Base-by-base conservation (phyloP, 176 grass and related monocot genomes). In the Raddia guianensis region DNA sequence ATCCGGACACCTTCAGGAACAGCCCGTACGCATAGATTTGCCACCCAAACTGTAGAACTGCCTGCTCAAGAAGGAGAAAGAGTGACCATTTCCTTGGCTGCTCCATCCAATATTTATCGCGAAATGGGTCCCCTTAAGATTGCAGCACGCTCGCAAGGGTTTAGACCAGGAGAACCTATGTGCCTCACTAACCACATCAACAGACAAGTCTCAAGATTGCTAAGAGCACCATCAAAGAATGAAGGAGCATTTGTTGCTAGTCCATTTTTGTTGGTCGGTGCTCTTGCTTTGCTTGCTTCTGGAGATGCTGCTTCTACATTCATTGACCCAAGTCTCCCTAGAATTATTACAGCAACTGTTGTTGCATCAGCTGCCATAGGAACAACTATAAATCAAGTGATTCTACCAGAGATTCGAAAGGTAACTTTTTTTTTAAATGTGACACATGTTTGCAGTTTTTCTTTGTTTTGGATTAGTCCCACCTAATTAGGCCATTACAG, bases 31-130 rank as follows among this genome's bases (percentile, higher is more conserved):
- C 84, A 98, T 66, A 90, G 88, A 72, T 94, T 98, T 89, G 88
- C 90, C 57, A 98, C 90, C 55, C 66, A 86, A 70, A 98, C 82
- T 21, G 74, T 85, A 42, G 84, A 93, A 45, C 88, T 98, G 65
- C 95, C 95, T 82, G 95, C 92, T 71, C 95, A 95, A 84, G 90
- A 86, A 94, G 92, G 92, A 83, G 90, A 98, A 87, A 86, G 95
- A 89, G 90, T 98, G 37, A 98, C 95, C 49, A 86, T 98, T 82
- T 93, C 90, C 12, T 78, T 98, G 72, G 90, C 92, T 16, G 90
- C 90, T 40, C 92, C 92, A 79, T 76, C 88, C 71, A 91, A 85
- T 78, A 60, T 87, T 54, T 95, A 93, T 76, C 86, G 79, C 32
- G 72, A 89, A 85, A 92, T 93, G 42, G 95, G 95, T 10, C 86